Evolutionary conservation across 306 rosid genomes (phyloP), one percentile per base, ranked within the genome.

Genomic region (Rosa chinensis): DNA sequence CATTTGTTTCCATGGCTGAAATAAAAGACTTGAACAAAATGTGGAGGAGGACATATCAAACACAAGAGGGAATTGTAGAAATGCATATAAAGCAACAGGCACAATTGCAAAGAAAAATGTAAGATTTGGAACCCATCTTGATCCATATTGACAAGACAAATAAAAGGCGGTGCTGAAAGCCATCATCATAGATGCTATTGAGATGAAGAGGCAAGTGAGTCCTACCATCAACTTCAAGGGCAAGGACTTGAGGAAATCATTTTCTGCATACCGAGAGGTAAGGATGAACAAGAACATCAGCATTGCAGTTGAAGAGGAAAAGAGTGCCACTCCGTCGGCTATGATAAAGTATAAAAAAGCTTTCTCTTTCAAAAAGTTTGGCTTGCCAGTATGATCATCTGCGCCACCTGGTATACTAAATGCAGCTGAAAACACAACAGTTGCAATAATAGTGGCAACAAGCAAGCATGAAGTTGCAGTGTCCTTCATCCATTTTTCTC

Each of bases 401-500:
- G 12, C 82, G 2, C 91, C 90, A 4, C 90, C 90, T 0, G 92
- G 91, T 18, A 85, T 35, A 0, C 75, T 84, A 47, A 87, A 80
- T 18, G 89, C 87, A 2, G 90, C 86, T 37, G 92, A 4, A 20
- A 90, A 85, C 13, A 87, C 90, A 1, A 86, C 87, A 0, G 93
- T 87, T 0, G 90, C 70, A 0, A 89, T 89, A 3, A 91, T 68
- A 0, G 96, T 81, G 0, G 96, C 70, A 39, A 89, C 90, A 10
- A 87, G 37, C 85, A 84, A 84, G 25, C 91, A 87, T 20, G 88
- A 87, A 3, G 64, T 70, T 1, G 93, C 82, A 4, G 91, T 91
- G 56, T 74, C 0, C 58, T 82, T 74, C 93, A 87, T 91, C 96
- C 93, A 89, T 3, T 76, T 16, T 64, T 89, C 91, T 17, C 88